Evolutionary conservation across 1,284 basidiomycete species (phyloP).

Genomic region (Sanghuangporus weigelae): DNA sequence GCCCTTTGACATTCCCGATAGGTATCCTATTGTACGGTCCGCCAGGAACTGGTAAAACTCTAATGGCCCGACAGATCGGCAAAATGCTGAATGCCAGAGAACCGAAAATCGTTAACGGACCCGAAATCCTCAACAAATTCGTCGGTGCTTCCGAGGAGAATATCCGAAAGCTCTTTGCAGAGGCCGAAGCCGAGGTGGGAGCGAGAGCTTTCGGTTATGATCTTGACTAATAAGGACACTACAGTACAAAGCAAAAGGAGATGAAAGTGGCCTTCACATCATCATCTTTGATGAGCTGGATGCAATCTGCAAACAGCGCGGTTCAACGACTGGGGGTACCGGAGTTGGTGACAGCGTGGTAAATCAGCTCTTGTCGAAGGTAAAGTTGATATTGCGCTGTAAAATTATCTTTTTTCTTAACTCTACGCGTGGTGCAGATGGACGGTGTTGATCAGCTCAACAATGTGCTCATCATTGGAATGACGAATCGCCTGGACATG

Average conservation of each 20-base stretch:
- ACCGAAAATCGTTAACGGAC: conserved; percentile 98
- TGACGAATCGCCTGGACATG: conserved; percentile 99
- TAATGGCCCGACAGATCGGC: conserved; percentile 98
- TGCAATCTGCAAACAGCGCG: conserved; percentile 98
- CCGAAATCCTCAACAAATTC: conserved; percentile 96
- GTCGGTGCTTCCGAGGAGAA: conserved; percentile 99
- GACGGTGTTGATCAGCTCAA: conserved; percentile 99
- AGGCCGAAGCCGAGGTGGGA: conserved; percentile 92
- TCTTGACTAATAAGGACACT: conserved; percentile 3
- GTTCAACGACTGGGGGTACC: conserved; percentile 84
- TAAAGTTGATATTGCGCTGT: conserved; percentile 23
- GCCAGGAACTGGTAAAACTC: conserved; percentile 97
- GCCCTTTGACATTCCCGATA: conserved; percentile 26
- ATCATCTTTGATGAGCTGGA: conserved; percentile 99
- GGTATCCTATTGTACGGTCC: conserved; percentile 95
- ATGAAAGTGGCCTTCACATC: conserved; percentile 97
- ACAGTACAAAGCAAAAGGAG: conserved; percentile 98
- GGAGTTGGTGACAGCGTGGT: conserved; percentile 98
- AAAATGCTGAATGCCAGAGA: conserved; percentile 99
- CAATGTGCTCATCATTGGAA: conserved; percentile 99
- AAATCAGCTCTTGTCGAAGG: conserved; percentile 97
- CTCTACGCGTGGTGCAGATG: conserved; percentile 56
- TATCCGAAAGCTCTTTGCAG: conserved; percentile 94
- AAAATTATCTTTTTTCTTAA: background rate
- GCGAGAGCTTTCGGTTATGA: background rate